Conservation (phyloP, 2,329 filamentous ascomycete species). For the Aplosporella prunicola region DNA sequence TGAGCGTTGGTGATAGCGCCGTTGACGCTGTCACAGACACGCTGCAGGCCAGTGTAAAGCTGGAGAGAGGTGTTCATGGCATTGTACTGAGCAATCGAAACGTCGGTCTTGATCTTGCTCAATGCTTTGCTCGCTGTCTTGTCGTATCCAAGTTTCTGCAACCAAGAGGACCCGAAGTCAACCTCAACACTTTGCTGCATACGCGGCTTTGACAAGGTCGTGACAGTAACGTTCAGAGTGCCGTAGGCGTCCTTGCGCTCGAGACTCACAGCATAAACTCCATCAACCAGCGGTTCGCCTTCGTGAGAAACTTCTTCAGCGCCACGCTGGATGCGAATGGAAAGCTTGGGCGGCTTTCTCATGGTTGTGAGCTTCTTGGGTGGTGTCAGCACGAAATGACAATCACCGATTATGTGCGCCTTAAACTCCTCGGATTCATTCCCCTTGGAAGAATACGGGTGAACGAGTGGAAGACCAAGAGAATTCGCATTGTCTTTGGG, state of each 20-base stretch:
- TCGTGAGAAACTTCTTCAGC: conserved; percentile 32
- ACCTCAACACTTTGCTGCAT: conserved; percentile 20
- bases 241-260: conserved; percentile 42
- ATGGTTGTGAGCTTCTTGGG: conserved; percentile 33
- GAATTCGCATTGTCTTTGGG: conserved; percentile 7
- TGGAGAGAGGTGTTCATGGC: conserved; percentile 18
- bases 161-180: conserved; percentile 24
- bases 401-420: conserved; percentile 45
- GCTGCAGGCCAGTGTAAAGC: conserved; percentile 9
- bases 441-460: conserved; percentile 7
- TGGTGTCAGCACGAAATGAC: conserved; percentile 44
- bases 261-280: conserved; percentile 43
- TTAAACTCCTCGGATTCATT: conserved; percentile 37
- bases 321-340: conserved; percentile 40
- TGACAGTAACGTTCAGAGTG: conserved; percentile 39
- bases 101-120: conserved; percentile 12
- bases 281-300: conserved; percentile 28
- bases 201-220: conserved; percentile 27
- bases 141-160: no score
- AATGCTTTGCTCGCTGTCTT: conserved; percentile 15
- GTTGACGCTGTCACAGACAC: neutral
- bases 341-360: conserved; percentile 39
- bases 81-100: conserved; percentile 16
- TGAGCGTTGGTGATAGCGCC: no score
- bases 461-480: conserved; percentile 2